These are phyloP conservation scores for Starmera quercuum DNA, from an alignment of 805 yeast species.

Conservation along the genomic window DNA sequence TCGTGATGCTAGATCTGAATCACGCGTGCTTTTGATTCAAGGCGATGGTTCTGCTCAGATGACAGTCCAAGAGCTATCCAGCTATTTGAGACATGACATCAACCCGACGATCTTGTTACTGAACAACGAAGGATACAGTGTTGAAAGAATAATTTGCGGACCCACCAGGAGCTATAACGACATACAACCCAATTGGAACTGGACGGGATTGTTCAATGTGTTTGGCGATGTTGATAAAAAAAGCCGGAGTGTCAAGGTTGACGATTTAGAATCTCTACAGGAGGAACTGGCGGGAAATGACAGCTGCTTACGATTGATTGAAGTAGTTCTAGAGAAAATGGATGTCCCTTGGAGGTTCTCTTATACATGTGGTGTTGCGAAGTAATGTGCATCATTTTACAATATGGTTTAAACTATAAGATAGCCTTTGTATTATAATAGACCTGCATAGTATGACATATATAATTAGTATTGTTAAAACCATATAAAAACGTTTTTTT, in stretches of 20 bases:
- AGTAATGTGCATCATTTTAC: too few species aligned
- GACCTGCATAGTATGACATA: too few species aligned
- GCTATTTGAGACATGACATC: conserved; percentile 45
- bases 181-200: conserved; percentile 52
- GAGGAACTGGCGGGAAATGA: conserved; percentile 32
- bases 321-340: conserved; percentile 48
- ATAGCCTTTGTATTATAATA: too few species aligned
- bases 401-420: too few species aligned
- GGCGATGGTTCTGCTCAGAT: conserved; percentile 68
- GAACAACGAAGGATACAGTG: conserved; percentile 62
- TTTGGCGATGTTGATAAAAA: conserved; percentile 47
- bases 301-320: conserved; percentile 44
- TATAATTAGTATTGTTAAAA: too few species aligned
- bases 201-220: conserved; percentile 33
- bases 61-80: conserved; percentile 57
- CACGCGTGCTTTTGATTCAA: conserved; percentile 47
- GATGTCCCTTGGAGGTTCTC: conserved; percentile 43
- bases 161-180: conserved; percentile 49
- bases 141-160: conserved; percentile 56
- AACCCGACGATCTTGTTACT: conserved; percentile 52
- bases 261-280: conserved; percentile 42
- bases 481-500: too few species aligned
- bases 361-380: conserved; percentile 4
- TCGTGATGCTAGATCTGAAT: conserved; percentile 26
- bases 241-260: conserved; percentile 34